Conservation (phyloP, 768 basidiomycete species). For the Boletellus ananas region DNA sequence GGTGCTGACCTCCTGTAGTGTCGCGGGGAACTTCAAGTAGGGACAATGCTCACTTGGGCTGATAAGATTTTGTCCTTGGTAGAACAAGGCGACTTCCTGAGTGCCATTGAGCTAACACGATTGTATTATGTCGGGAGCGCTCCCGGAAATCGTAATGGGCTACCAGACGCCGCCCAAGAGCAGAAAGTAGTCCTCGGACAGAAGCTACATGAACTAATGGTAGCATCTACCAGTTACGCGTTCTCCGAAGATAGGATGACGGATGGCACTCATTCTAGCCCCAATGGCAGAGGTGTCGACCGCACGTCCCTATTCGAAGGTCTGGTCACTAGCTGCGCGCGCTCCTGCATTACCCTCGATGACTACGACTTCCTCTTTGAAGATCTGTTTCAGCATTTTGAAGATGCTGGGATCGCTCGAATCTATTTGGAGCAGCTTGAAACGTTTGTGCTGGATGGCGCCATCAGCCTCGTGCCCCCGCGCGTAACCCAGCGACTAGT, state of each 20-base stretch:
- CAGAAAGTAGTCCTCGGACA: constrained; percentile 65
- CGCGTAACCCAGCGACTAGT: constrained; percentile 84
- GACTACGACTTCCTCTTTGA: constrained; percentile 90
- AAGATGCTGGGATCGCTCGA: constrained; percentile 72
- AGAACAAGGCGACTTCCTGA: constrained; percentile 81
- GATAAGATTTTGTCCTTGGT: constrained; percentile 85
- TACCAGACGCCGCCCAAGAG: constrained; percentile 63
- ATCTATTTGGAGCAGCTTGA: constrained; percentile 86
- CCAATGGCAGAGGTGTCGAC: constrained; percentile 89
- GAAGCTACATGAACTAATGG: constrained; percentile 79
- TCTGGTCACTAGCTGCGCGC: constrained; percentile 72
- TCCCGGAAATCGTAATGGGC: constrained; percentile 80
- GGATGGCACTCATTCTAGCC: constrained; percentile 78
- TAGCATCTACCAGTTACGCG: constrained; percentile 80
- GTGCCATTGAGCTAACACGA: constrained; percentile 82
- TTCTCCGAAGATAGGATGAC: constrained; percentile 95
- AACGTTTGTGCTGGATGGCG: constrained; percentile 70
- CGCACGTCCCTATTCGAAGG: constrained; percentile 86
- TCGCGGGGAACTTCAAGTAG: constrained; percentile 66
- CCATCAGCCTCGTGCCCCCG: constrained; percentile 76
- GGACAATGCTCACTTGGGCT: constrained; percentile 90
- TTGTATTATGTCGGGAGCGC: constrained; percentile 78
- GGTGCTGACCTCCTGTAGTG: constrained; percentile 41
- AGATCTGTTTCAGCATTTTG: constrained; percentile 88
- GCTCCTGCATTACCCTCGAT: constrained; percentile 74